Evolutionary conservation across 352 stramenopile species (phyloP).

Genomic region (Achlya hypogyna): DNA sequence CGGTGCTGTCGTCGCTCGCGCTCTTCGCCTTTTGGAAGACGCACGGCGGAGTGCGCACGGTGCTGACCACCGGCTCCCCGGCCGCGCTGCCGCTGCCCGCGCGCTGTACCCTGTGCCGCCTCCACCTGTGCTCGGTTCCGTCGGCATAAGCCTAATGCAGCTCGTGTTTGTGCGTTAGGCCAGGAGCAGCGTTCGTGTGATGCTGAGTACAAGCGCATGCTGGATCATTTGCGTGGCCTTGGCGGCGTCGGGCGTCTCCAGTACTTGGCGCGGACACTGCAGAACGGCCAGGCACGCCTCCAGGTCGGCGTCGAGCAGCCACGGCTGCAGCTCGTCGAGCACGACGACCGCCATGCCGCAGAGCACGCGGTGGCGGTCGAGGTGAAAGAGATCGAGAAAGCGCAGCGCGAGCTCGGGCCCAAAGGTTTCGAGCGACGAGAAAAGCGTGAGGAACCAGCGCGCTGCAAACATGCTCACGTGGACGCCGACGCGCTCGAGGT

Average conservation of each 20-base stretch:
- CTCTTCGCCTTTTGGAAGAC: constrained; percentile 37
- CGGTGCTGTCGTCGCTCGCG: constrained; percentile 19
- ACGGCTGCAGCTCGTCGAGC: constrained; percentile 51
- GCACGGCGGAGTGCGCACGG: constrained; percentile 29
- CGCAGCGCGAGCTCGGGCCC: constrained; percentile 50
- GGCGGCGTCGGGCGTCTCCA: constrained; percentile 34
- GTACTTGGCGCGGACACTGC: constrained; percentile 45
- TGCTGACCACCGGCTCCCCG: neutral
- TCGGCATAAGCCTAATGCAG: no score
- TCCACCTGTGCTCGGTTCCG: constrained; percentile 24
- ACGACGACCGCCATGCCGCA: constrained; percentile 73
- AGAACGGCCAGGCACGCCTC: constrained; percentile 60
- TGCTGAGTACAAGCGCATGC: constrained; percentile 54
- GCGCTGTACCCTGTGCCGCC: constrained; percentile 26
- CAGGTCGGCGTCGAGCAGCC: constrained; percentile 46
- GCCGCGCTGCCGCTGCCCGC: neutral
- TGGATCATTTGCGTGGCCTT: constrained; percentile 42
- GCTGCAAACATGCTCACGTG: constrained; percentile 63
- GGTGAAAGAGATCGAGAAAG: constrained; percentile 67
- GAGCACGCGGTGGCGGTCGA: constrained; percentile 72
- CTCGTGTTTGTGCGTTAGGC: no score
- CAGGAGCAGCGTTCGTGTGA: constrained; percentile 18
- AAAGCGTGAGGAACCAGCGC: constrained; percentile 81
- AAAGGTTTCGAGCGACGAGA: constrained; percentile 73
- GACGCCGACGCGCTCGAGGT: constrained; percentile 51